Conservation (phyloP, 2,329 filamentous ascomycete species). For the Colletotrichum eleusines region DNA sequence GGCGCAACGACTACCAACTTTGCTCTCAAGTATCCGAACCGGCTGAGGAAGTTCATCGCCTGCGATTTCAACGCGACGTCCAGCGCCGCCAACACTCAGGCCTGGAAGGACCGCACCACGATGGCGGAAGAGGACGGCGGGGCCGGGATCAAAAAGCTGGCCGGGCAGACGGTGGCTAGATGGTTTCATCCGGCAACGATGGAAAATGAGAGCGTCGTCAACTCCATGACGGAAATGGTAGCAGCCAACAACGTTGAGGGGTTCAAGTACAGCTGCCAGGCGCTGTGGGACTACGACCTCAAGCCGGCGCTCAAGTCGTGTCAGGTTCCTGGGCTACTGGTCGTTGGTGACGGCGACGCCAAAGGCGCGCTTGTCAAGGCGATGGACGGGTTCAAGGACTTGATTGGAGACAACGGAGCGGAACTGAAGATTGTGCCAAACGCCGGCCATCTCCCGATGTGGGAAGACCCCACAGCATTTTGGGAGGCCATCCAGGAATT, state of each 20-base stretch:
- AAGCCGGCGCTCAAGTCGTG: slow-evolving; percentile 66
- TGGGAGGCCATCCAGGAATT: slow-evolving; percentile 72
- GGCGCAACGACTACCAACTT: slow-evolving; percentile 83
- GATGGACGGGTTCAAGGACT: slow-evolving; percentile 79
- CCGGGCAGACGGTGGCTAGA: slow-evolving; percentile 76
- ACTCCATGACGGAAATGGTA: slow-evolving; percentile 76
- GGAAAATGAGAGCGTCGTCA: slow-evolving; percentile 59
- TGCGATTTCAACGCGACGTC: slow-evolving; percentile 84
- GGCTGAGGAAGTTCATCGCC: slow-evolving; percentile 72
- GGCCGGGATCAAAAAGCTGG: slow-evolving; percentile 73
- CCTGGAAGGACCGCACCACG: slow-evolving; percentile 82
- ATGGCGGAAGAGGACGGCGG: slow-evolving; percentile 71
- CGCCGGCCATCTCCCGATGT: slow-evolving; percentile 88
- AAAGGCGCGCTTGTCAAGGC: slow-evolving; percentile 78
- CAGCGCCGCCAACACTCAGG: slow-evolving; percentile 79
- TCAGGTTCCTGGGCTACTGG: slow-evolving; percentile 72
- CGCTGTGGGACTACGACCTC: slow-evolving; percentile 79
- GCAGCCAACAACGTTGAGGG: slow-evolving; percentile 76
- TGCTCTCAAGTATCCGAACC: slow-evolving; percentile 73
- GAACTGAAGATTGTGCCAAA: slow-evolving; percentile 74
- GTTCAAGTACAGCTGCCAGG: slow-evolving; percentile 75
- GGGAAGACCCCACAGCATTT: slow-evolving; percentile 78
- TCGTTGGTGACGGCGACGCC: slow-evolving; percentile 80
- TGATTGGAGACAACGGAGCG: slow-evolving; percentile 66
- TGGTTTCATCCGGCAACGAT: slow-evolving; percentile 79